Conservation (phyloP, 1,139 yeast species). For the Suhomyces panamericanus region DNA sequence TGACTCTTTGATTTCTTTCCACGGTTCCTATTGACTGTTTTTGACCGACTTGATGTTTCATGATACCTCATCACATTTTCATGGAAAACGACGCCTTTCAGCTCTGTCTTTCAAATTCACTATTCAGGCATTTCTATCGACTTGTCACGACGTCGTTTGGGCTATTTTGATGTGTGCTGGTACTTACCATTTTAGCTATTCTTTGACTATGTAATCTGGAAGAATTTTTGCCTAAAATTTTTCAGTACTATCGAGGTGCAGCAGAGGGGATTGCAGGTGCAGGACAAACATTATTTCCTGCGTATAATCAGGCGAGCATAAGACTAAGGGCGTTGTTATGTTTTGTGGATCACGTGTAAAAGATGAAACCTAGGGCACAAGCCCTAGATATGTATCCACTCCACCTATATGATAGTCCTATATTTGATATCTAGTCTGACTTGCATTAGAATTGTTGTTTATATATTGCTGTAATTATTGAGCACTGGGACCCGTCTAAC, state of each 20-base stretch:
- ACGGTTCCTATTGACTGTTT: no score
- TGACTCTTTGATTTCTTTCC: no score
- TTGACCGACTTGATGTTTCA: no score
- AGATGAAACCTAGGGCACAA: background rate
- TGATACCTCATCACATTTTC: background rate
- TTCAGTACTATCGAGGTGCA: slow-evolving; percentile 9
- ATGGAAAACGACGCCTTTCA: no score
- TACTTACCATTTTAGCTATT: slow-evolving; percentile 23
- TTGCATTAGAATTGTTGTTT: background rate
- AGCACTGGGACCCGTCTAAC: slow-evolving; percentile 24
- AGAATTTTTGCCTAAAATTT: slow-evolving; percentile 13
- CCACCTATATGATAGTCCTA: no score
- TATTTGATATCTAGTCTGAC: background rate
- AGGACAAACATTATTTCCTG: slow-evolving; percentile 8
- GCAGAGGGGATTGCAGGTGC: slow-evolving; percentile 7
- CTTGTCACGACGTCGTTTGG: no score
- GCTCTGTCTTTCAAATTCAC: no score
- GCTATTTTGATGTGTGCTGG: no score
- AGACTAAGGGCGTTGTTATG: no score
- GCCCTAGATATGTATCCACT: background rate
- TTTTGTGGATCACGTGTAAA: background rate
- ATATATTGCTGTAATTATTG: background rate
- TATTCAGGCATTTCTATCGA: no score
- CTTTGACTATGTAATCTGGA: slow-evolving; percentile 13
- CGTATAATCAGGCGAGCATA: background rate